Percentiles rank a stretch among this genome's conserved stretches.
phyloP scores from a whole-genome alignment of 1,139 yeast genomes.

The Hyphopichia fennica region DNA sequence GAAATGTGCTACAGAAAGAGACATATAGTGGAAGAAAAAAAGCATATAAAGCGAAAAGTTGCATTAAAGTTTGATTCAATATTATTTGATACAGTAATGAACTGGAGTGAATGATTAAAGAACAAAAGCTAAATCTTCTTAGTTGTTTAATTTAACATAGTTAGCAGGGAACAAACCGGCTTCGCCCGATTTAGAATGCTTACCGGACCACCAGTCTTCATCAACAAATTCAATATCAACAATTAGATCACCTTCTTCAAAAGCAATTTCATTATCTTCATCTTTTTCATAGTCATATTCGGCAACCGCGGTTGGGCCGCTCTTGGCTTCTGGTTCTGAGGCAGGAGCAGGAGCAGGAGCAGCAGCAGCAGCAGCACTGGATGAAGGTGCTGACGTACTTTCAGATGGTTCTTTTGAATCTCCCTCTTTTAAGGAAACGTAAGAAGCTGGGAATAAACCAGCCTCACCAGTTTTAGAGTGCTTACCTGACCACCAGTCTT shows the following conservation, averaged over 20 bases:
- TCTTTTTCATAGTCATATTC: slow-evolving; percentile 69
- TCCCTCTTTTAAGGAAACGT: no score
- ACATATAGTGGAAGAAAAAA: no score
- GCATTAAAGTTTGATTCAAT: no score
- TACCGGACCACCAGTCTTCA: slow-evolving; percentile 85
- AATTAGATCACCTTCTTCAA: slow-evolving; percentile 65
- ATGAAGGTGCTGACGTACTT: no score
- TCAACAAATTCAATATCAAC: slow-evolving; percentile 68
- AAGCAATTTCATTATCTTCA: slow-evolving; percentile 72
- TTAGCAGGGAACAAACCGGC: slow-evolving; percentile 59
- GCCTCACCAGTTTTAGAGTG: slow-evolving; percentile 64
- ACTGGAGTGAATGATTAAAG: background rate
- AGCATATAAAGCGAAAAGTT: no score
- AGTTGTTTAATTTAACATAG: slow-evolving; percentile 3
- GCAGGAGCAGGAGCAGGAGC: no score
- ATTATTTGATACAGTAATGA: no score
- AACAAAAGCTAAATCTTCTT: no score
- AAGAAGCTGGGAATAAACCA: slow-evolving; percentile 90
- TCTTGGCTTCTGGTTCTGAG: slow-evolving; percentile 50
- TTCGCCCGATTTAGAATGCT: slow-evolving; percentile 56
- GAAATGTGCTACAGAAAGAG: no score
- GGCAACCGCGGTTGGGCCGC: slow-evolving; percentile 31
- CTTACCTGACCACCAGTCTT: slow-evolving; percentile 95
- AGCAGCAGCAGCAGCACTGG: no score
- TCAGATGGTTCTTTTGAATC: no score